Conservation (phyloP, 1,284 basidiomycete genomes). For the Tremellales sp. region DNA sequence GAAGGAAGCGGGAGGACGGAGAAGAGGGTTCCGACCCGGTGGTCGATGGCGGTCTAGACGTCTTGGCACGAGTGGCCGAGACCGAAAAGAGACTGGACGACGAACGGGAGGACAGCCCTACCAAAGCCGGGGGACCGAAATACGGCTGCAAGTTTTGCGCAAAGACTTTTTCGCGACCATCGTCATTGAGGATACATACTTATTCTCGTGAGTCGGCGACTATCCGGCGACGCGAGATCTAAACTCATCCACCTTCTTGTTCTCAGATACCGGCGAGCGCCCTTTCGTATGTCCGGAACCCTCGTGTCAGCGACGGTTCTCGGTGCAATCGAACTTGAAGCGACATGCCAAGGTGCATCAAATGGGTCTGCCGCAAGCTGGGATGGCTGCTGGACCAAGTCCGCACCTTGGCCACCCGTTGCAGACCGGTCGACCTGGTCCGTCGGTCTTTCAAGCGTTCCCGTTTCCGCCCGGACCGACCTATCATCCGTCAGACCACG, state of each 20-base stretch:
- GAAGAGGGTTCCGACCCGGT: slow-evolving; percentile 17
- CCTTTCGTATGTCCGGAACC: slow-evolving; percentile 43
- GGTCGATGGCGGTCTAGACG: slow-evolving; percentile 41
- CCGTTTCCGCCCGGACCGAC: neutral
- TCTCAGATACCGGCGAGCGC: slow-evolving; percentile 43
- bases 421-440: neutral
- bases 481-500: too few relatives aligned
- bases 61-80: slow-evolving; percentile 41
- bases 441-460: neutral
- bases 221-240: neutral
- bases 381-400: neutral
- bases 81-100: slow-evolving; percentile 33
- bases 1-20: slow-evolving; percentile 4
- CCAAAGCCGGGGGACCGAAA: slow-evolving; percentile 32
- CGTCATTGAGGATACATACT: slow-evolving; percentile 42
- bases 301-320: slow-evolving; percentile 40
- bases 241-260: neutral
- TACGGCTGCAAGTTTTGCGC: slow-evolving; percentile 42
- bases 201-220: slow-evolving; percentile 40
- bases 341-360: slow-evolving; percentile 46
- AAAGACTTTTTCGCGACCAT: slow-evolving; percentile 44
- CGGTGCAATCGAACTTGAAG: slow-evolving; percentile 47
- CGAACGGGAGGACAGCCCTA: slow-evolving; percentile 20
- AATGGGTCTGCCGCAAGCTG: slow-evolving; percentile 8
- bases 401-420: neutral